Base-by-base conservation (phyloP, 495 filamentous ascomycete species). In the Copromyces sp. region DNA sequence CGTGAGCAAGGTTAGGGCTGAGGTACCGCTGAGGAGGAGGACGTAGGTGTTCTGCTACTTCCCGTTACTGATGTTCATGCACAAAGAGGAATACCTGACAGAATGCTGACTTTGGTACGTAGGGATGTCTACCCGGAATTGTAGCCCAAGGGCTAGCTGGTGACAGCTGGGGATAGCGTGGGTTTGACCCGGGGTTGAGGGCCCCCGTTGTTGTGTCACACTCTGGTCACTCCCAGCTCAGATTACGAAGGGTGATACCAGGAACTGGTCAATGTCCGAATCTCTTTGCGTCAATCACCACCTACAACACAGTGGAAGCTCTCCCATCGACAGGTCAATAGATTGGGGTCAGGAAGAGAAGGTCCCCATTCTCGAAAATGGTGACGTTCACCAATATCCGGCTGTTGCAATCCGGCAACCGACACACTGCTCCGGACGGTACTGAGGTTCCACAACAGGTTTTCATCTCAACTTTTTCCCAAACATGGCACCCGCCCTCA, bases 41-140 rank as follows among this genome's bases (percentile, higher is more conserved):
- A 84, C 81, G 84, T 86, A 71, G 79, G 84, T 83, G 3, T 16
- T 32, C 12, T 3, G 38, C 17, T 59, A 40, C 61, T 37, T 14
- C 61, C 39, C 32, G 12, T 68, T 41, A 32, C 24, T 24, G 14
- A 32, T 47, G 39, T 9, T 29, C 0, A 44, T 24, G n/a, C 40
- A 6, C 42, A 38, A 24, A 2, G 17, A n/a, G 20, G 20, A 74
- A 42, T 39, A 17, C 41, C 29, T 11, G 45, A 53, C 20, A 20
- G 9, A 17, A 17, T 44, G 44, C 71, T 45, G 37, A 45, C 17
- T 68, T 9, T 61, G 53, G 65, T 11, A 24, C 24, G 24, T 69
- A 89, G 86, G 37, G 88, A 91, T 79, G 83, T 91, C 29, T 92
- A 91, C 76, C 85, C 88, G 3, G 84, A 88, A 75, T 72, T 90